phyloP scores from a whole-genome alignment of 2,329 filamentous ascomycete genomes.

The Fusarium sp. region DNA sequence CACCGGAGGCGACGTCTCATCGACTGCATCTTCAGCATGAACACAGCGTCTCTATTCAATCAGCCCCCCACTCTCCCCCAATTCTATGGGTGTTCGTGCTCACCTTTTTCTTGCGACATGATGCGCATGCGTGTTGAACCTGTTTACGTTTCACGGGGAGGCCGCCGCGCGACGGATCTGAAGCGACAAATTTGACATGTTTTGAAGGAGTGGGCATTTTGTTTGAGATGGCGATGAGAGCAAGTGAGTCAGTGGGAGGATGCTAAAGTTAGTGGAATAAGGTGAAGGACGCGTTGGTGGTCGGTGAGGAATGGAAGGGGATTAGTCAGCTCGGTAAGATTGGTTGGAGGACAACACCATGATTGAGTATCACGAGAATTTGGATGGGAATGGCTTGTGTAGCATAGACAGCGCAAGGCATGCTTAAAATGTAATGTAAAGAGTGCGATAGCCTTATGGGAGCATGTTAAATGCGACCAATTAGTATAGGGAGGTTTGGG shows the following conservation, averaged over 20 bases:
- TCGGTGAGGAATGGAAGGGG: slow-evolving; percentile 20
- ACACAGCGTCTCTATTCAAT: slow-evolving; percentile 57
- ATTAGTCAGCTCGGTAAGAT: slow-evolving; percentile 36
- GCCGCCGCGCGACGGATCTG: slow-evolving; percentile 61
- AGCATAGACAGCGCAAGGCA: too few species aligned
- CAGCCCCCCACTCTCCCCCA: not conserved
- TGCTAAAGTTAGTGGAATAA: not conserved
- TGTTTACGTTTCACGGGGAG: slow-evolving; percentile 70
- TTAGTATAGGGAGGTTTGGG: not conserved
- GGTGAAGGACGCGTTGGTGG: slow-evolving; percentile 7
- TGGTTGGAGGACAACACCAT: not conserved
- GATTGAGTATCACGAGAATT: not conserved
- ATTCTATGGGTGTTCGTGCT: not conserved
- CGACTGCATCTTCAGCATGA: slow-evolving; percentile 53
- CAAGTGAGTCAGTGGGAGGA: not conserved
- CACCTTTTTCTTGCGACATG: slow-evolving; percentile 68
- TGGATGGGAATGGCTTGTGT: not conserved
- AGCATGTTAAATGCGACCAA: not conserved
- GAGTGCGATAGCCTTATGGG: rapidly evolving
- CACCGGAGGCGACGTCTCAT: slow-evolving; percentile 39
- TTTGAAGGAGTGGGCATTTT: slow-evolving; percentile 40
- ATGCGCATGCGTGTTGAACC: slow-evolving; percentile 67
- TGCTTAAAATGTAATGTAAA: rapidly evolving
- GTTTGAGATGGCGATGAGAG: not conserved
- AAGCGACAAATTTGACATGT: slow-evolving; percentile 67